phyloP scores from a whole-genome alignment of 805 yeast genomes.

The Yarrowia sp. region DNA sequence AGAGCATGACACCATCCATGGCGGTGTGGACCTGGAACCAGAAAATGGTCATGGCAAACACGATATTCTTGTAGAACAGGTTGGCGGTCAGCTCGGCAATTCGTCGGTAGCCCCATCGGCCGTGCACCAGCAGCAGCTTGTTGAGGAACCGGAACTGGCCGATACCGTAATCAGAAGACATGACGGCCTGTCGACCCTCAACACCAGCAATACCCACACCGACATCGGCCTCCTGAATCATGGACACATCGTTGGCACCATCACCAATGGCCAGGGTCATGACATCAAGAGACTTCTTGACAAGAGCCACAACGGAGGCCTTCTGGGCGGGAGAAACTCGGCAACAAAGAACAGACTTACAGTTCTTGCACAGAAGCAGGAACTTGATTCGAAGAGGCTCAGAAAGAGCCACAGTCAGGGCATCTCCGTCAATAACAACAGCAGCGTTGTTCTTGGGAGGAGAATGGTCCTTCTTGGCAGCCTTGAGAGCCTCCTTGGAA shows the following conservation, averaged over 20 bases:
- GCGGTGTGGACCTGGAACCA: conserved; percentile 77
- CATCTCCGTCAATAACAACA: conserved; percentile 76
- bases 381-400: conserved; percentile 61
- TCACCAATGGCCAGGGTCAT: conserved; percentile 87
- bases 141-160: conserved; percentile 79
- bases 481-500: conserved; percentile 54
- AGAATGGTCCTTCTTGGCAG: conserved; percentile 66
- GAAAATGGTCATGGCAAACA: conserved; percentile 76
- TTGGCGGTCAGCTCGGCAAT: conserved; percentile 81
- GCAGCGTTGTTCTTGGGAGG: conserved; percentile 68
- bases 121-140: conserved; percentile 74
- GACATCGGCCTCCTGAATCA: conserved; percentile 86
- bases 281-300: conserved; percentile 68
- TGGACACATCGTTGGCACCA: conserved; percentile 87
- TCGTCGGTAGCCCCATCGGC: conserved; percentile 81
- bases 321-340: conserved; percentile 88
- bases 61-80: conserved; percentile 78
- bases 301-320: conserved; percentile 74
- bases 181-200: conserved; percentile 86
- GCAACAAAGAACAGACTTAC: conserved; percentile 80
- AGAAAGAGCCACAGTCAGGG: conserved; percentile 60
- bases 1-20: conserved; percentile 79
- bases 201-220: conserved; percentile 90
- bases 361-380: conserved; percentile 74
- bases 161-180: conserved; percentile 84